These are phyloP conservation scores for Yarrowia divulgata DNA, from an alignment of 805 yeast genomes.

Conservation along the genomic window DNA sequence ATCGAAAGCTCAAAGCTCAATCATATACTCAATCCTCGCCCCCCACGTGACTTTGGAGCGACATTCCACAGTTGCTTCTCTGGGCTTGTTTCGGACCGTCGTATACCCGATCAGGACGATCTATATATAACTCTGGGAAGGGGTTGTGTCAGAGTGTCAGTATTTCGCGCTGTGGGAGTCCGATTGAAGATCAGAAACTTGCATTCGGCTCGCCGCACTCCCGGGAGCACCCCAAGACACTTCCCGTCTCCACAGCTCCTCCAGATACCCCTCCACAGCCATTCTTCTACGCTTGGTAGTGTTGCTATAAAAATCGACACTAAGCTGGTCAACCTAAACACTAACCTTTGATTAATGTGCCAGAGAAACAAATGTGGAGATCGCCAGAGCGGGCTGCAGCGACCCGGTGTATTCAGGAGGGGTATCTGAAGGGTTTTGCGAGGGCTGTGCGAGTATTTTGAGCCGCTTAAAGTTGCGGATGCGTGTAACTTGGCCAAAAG, in stretches of 20 bases:
- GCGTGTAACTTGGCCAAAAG: neutral
- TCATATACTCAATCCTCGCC: neutral
- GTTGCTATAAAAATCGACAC: conserved; percentile 19
- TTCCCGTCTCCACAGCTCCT: neutral
- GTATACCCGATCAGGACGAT: conserved; percentile 18
- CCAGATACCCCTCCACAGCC: neutral
- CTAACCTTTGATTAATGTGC: neutral
- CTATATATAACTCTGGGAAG: neutral
- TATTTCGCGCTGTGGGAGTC: neutral
- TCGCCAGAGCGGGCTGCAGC: neutral
- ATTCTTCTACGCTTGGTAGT: neutral
- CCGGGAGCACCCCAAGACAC: neutral
- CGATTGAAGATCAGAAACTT: neutral
- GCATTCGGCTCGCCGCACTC: too few species aligned
- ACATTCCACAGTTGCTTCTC: conserved; percentile 24
- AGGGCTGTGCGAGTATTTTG: neutral
- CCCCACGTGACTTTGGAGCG: neutral
- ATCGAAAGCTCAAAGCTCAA: neutral
- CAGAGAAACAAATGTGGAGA: conserved; percentile 1
- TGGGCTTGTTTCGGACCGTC: conserved; percentile 10
- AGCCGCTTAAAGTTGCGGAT: neutral
- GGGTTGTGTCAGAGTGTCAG: neutral
- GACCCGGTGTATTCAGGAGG: neutral
- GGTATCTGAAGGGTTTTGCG: neutral
- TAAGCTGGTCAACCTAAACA: conserved; percentile 9